phyloP scores from a whole-genome alignment of 192 early-diverging fungal genomes.

The Martensiomyces pterosporus region DNA sequence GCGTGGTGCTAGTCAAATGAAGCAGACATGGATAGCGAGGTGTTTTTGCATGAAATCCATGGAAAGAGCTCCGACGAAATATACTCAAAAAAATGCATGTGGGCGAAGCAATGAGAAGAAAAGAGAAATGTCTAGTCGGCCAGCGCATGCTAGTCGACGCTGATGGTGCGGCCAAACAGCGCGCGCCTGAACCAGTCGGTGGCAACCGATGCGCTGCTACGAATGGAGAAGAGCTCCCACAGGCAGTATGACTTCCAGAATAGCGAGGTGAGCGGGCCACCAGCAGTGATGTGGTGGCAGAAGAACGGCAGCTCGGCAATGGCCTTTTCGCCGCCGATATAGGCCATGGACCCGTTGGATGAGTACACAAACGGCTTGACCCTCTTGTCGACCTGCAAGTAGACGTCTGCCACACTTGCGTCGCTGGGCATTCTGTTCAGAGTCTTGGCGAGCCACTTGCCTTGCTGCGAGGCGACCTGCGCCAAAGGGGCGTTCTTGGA shows the following conservation, averaged over 20 bases:
- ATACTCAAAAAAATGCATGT: not conserved
- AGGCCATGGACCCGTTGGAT: conserved; percentile 65
- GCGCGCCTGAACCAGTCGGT: conserved; percentile 89
- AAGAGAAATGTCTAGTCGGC: not conserved
- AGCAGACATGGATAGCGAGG: too few species aligned
- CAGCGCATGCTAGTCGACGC: conserved; percentile 77
- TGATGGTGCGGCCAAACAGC: conserved; percentile 86
- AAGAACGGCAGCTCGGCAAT: conserved; percentile 59
- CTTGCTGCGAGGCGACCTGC: conserved; percentile 88
- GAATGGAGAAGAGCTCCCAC: conserved; percentile 75
- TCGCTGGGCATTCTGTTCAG: conserved; percentile 62
- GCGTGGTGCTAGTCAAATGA: conserved; percentile 30
- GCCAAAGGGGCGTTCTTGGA: conserved; percentile 74
- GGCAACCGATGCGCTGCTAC: conserved; percentile 79
- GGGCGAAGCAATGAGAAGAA: not conserved
- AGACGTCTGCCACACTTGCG: conserved; percentile 9
- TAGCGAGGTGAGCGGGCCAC: conserved; percentile 63
- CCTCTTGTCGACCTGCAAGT: conserved; percentile 14
- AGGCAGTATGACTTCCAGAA: conserved; percentile 76
- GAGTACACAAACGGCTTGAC: conserved; percentile 59
- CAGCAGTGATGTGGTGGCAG: conserved; percentile 54
- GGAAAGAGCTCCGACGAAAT: too few species aligned
- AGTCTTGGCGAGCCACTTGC: conserved; percentile 72
- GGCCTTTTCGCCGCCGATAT: conserved; percentile 57
- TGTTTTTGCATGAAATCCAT: too few species aligned